Percentiles rank a stretch among this genome's conserved stretches.
These are phyloP conservation scores for Paecilomyces sp. DNA, from an alignment of 2,329 filamentous ascomycete genomes.

Conservation along the genomic window DNA sequence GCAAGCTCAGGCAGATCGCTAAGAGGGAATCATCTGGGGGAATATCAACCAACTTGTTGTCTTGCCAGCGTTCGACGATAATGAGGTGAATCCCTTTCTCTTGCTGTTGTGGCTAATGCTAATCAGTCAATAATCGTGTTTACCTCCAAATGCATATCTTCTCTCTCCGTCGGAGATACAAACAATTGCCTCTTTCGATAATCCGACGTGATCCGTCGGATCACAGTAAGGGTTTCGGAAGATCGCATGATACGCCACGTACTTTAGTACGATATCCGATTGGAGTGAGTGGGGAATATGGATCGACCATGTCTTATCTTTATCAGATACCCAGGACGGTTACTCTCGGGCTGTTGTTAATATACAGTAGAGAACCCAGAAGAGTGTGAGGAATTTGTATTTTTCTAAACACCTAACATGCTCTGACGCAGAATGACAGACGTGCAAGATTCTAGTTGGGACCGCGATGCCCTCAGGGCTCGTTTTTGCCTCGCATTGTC, in stretches of 20 bases:
- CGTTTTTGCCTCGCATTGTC: constrained; percentile 15
- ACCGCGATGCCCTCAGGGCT: background rate
- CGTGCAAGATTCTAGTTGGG: background rate
- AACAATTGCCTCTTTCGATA: background rate
- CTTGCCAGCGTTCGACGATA: no score
- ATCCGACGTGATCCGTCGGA: background rate
- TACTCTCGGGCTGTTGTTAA: background rate
- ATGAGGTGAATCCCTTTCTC: no score
- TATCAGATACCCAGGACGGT: background rate
- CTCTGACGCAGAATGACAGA: background rate
- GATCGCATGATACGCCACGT: background rate
- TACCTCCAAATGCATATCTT: background rate
- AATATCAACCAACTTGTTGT: no score
- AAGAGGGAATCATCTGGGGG: no score
- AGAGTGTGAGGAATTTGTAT: background rate
- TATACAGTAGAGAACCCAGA: background rate
- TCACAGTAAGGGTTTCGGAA: background rate
- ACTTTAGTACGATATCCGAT: background rate
- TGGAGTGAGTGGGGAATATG: background rate
- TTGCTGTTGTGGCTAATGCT: no score
- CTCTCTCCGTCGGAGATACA: background rate
- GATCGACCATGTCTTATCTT: background rate
- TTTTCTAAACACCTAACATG: background rate
- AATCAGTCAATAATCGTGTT: no score
- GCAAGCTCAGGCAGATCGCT: no score